Evolutionary conservation across 805 yeast genomes (phyloP).

Genomic region (Saturnispora quitensis): DNA sequence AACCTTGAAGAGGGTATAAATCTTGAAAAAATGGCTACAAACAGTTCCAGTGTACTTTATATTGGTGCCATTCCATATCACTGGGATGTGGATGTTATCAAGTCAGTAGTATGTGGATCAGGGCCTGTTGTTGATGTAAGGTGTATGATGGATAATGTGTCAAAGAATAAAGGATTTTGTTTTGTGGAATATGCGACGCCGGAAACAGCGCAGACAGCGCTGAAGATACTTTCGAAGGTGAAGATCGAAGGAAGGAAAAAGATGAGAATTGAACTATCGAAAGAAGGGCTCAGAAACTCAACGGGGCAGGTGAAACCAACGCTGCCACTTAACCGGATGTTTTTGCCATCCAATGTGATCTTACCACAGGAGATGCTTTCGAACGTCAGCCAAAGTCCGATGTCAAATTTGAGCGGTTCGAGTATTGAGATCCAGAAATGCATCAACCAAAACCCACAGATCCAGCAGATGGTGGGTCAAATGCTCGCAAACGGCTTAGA

Average conservation of each 20-base stretch:
- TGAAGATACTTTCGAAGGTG: slow-evolving; percentile 35
- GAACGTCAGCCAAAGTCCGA: neutral
- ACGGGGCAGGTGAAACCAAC: slow-evolving; percentile 30
- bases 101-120: slow-evolving; percentile 61
- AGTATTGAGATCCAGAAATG: slow-evolving; percentile 19
- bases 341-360: slow-evolving; percentile 48
- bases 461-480: slow-evolving; percentile 28
- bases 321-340: slow-evolving; percentile 35
- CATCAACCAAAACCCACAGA: slow-evolving; percentile 25
- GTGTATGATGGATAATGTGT: slow-evolving; percentile 48
- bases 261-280: slow-evolving; percentile 49
- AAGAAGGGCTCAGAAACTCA: slow-evolving; percentile 43
- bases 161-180: slow-evolving; percentile 58
- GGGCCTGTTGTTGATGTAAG: slow-evolving; percentile 65
- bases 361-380: slow-evolving; percentile 40
- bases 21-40: slow-evolving; percentile 6
- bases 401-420: neutral
- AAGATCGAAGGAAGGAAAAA: slow-evolving; percentile 38
- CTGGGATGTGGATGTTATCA: slow-evolving; percentile 58
- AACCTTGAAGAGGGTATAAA: neutral
- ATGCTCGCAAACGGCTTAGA: slow-evolving; percentile 30
- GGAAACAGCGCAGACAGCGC: slow-evolving; percentile 44
- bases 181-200: slow-evolving; percentile 51
- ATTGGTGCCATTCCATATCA: slow-evolving; percentile 60
- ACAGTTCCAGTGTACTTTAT: slow-evolving; percentile 38